A percentile compares a stretch with the other conserved stretches of the same genome.
These are phyloP conservation scores for Populus davidiana DNA, from an alignment of 345 rosid species.

Conservation along the genomic window DNA sequence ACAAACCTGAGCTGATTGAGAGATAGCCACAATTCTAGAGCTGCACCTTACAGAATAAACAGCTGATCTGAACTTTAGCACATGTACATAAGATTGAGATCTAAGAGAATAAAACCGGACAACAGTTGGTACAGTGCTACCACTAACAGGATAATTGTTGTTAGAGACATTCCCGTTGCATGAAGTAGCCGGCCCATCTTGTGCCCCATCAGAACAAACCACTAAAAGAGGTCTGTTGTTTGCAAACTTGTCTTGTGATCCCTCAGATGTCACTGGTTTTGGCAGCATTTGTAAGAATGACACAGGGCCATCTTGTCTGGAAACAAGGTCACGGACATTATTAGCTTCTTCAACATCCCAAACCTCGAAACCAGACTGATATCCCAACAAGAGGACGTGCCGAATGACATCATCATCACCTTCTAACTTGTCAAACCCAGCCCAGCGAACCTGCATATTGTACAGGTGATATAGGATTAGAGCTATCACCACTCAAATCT, in stretches of 20 bases:
- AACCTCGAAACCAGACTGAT: slow-evolving; percentile 86
- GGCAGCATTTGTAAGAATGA: slow-evolving; percentile 84
- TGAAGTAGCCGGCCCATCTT: slow-evolving; percentile 39
- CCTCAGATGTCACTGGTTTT: slow-evolving; percentile 42
- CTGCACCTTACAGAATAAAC: slow-evolving; percentile 86
- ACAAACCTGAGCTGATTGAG: slow-evolving; percentile 73
- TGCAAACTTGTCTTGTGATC: slow-evolving; percentile 45
- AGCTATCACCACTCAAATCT: background rate
- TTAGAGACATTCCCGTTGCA: slow-evolving; percentile 34
- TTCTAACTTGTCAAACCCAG: slow-evolving; percentile 91
- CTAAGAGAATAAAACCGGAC: slow-evolving; percentile 72
- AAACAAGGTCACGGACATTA: slow-evolving; percentile 69
- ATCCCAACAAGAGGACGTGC: slow-evolving; percentile 71
- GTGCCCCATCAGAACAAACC: slow-evolving; percentile 59
- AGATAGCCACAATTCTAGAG: slow-evolving; percentile 81
- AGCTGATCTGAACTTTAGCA: slow-evolving; percentile 67
- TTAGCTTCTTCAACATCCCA: slow-evolving; percentile 95
- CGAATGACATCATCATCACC: slow-evolving; percentile 44
- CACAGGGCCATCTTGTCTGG: slow-evolving; percentile 73
- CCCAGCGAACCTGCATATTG: slow-evolving; percentile 71
- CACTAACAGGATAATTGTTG: slow-evolving; percentile 42
- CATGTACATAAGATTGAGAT: slow-evolving; percentile 72
- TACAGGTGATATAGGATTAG: slow-evolving; percentile 4
- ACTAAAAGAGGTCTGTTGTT: slow-evolving; percentile 69
- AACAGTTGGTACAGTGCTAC: slow-evolving; percentile 43